phyloP scores from a whole-genome alignment of 441 rosid species.

The Breynia disticha region DNA sequence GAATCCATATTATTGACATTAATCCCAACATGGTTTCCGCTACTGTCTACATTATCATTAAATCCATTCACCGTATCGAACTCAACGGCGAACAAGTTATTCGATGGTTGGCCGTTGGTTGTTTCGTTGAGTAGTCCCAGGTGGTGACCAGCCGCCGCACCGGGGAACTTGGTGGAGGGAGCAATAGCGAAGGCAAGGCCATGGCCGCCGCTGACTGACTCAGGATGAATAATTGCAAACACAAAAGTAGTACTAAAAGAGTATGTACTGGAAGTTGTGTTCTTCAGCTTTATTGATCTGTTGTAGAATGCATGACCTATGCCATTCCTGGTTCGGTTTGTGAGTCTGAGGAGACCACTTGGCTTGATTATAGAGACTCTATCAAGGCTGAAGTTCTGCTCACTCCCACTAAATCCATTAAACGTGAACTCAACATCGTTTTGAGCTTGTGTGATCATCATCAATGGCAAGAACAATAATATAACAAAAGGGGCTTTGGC shows the following conservation, averaged over 20 bases:
- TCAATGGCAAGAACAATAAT: constrained; percentile 8
- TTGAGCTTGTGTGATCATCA: constrained; percentile 8
- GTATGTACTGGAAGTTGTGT: constrained; percentile 7
- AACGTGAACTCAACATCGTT: constrained; percentile 26
- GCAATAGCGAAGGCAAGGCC: constrained; percentile 57
- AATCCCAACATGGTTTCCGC: constrained; percentile 53
- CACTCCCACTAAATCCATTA: constrained; percentile 31
- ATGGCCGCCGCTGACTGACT: constrained; percentile 40
- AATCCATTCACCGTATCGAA: constrained; percentile 61
- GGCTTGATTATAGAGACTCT: constrained; percentile 22
- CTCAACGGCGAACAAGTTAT: constrained; percentile 55
- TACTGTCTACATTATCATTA: constrained; percentile 10
- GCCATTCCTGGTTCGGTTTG: constrained; percentile 17
- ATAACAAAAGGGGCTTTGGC: not conserved
- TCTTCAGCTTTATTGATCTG: constrained; percentile 26
- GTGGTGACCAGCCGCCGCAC: constrained; percentile 31
- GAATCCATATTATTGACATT: constrained; percentile 38
- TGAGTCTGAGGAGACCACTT: constrained; percentile 39
- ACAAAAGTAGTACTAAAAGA: constrained; percentile 52
- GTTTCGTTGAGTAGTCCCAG: constrained; percentile 38
- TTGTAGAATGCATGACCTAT: constrained; percentile 48
- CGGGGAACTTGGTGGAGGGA: constrained; percentile 31
- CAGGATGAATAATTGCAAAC: constrained; percentile 33
- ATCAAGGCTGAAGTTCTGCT: not conserved
- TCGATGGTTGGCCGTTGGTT: constrained; percentile 7